Evolutionary conservation across 2,329 filamentous ascomycete genomes (phyloP), one percentile per base, ranked within the genome.

Genomic region (Fusarium begoniae): DNA sequence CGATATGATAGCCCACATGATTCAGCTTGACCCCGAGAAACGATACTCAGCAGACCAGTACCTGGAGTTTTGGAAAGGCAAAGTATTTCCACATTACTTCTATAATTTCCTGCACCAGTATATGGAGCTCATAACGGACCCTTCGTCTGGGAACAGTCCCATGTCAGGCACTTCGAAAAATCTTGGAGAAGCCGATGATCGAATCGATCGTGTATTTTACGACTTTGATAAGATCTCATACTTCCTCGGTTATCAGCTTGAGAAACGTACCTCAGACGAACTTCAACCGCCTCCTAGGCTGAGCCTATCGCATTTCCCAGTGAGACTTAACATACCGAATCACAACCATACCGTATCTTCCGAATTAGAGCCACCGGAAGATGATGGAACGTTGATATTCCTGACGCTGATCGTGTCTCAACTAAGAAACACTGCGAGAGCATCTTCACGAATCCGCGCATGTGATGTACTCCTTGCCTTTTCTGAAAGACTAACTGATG

Each of bases 171-270:
- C 90, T 17, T 74, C 78, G 41, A 90, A 89, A 73, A 97, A 95
- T 78, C 86, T 95, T 59, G 93, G 93, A 69, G 95, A 98, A 81
- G 91, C 95, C 3, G 96, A 99, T 81, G 95, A 98, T 75, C 90
- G 96, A 47, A 98, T 99, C 78, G 94, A 98, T 78, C 91, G 95
- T 48, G 92, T 99, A 2, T 98, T 93, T 79, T 90, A 93, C 76
- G 96, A 99, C 79, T 98, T 98, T 83, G 96, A 99, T 81, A 99
- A 98, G 82, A 98, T 99, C 59, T 95, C 96, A 0, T 97, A 97
- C 80, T 97, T 98, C 66, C 87, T 99, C 4, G 95, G 94, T 20
- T 94, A 94, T 69, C 89, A 90, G 35, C 86, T 91, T 48, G 87
- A 87, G 45, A 82, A 84, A 51, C 78, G 82, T 38, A 74, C 69